Evolutionary conservation across 257 asterid genomes (phyloP), one percentile per base, ranked within the genome.

Genomic region (Fraxinus pennsylvanica): DNA sequence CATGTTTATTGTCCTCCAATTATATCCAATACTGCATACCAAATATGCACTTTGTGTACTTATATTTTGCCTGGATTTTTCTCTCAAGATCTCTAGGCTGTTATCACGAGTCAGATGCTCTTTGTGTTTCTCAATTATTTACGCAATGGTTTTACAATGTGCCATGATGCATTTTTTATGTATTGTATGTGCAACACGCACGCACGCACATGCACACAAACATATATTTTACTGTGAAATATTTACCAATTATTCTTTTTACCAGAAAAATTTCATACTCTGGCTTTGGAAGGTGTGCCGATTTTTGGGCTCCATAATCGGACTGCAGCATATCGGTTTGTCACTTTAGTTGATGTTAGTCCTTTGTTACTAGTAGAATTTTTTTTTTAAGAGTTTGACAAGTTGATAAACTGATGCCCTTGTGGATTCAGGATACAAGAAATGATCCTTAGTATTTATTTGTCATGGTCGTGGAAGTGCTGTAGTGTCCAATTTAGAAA

Each of bases 321-420:
- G 87, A 87, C 90, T 61, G 96, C 99, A 61, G 99, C 99, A 17
- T 92, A 93, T 84, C 98, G 99, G 78, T 95, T 95, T 88, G 97
- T 93, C 83, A 92, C 96, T 74, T 86, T 95, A 84, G 92, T 95
- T 45, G 99, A 95, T 85, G 99, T 95, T 72, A 89, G 99, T 91
- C 80, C 82, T 77, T 76, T 77, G 33, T 27, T 45, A 57, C 84
- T 78, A 38, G 33, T 57, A 27, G 30, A 35, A 14, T 76, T 9
- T 41, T 39, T 41, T 9, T 41, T 41, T 9, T 41, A 25, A 25
- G 27, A 47, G n/a, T 47, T 47, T 47, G 54, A 13, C 19, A 12
- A 45, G 54, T 45, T 45, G n/a, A 47, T 14, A 47, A 47, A 47
- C 57, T 47, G n/a, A 47, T 4, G 14, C 57, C 43, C 10, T 14